Evolutionary conservation across 345 rosid species (phyloP), one percentile per base, ranked within the genome.

Genomic region (Lenwebbia sp.): DNA sequence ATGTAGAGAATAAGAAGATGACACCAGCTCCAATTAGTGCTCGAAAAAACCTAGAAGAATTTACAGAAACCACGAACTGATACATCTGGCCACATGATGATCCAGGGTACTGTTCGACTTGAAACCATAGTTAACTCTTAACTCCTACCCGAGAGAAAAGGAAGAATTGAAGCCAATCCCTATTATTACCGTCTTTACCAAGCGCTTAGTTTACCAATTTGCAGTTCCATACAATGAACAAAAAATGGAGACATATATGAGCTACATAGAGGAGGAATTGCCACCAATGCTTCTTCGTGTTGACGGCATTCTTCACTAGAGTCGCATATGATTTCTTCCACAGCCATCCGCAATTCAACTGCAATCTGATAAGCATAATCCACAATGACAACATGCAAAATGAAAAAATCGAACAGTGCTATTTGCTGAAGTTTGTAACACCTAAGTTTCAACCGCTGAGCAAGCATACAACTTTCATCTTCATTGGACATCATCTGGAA

Each of bases 301-400:
- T 90, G 94, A 30, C 85, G 92, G 28, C 94, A 90, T 89, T 95
- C 97, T 41, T 89, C 92, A 4, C 87, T 76, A 84, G 90, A 89
- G 60, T 95, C 94, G 87, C 98, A 97, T 55, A 95, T 89, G 85
- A 93, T 88, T 88, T 97, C 98, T 90, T 96, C 95, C 88, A 93
- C 99, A 83, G 98, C 98, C 96, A 92, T 92, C 84, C 96, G 89
- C 84, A 97, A 85, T 74, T 94, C 96, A 93, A 96, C 96, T 97
- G 87, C 89, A 85, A 4, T 86, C 62, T 82, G 53, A 51, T 85
- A 44, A n/a, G 60, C 40, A 65, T 65, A 52, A 82, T 22, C 57
- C 56, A 54, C 57, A 52, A 9, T 25, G 41, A 33, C 41, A 54
- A 52, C 41, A 12, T 0, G 15, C 57, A 51, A 23, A 58, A 58